Evolutionary conservation across 345 rosid species (phyloP).

Genomic region (Eucalyptus cloeziana): DNA sequence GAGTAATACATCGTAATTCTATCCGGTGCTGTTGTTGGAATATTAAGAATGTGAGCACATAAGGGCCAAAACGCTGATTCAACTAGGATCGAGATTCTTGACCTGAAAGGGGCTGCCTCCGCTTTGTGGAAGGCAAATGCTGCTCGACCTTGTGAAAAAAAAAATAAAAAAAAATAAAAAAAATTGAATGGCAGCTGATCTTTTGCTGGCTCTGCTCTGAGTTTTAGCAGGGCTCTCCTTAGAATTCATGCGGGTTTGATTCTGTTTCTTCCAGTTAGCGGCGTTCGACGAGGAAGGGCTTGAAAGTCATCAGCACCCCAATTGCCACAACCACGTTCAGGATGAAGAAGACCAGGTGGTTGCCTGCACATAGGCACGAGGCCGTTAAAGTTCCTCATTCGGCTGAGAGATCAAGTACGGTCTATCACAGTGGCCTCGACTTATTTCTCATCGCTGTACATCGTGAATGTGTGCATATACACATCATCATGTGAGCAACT

Average conservation of each 20-base stretch:
- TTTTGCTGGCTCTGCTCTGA: background rate
- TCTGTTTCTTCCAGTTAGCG: background rate
- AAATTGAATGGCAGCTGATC: background rate
- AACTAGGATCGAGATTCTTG: background rate
- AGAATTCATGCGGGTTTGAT: background rate
- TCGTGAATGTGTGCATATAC: background rate
- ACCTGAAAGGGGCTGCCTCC: background rate
- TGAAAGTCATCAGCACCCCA: constrained; percentile 55
- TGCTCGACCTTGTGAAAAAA: background rate
- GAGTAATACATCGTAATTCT: background rate
- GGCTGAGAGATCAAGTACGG: background rate
- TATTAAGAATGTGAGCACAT: background rate
- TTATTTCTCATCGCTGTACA: background rate
- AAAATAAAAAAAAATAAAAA: too few relatives aligned
- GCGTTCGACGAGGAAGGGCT: constrained; percentile 45
- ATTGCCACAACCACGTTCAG: constrained; percentile 35
- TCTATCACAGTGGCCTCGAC: background rate
- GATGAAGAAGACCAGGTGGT: constrained; percentile 53
- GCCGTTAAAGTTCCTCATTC: background rate
- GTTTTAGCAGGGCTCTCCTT: background rate
- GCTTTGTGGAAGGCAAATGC: background rate
- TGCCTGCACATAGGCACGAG: constrained; percentile 28
- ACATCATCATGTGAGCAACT: background rate
- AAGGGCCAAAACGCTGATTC: background rate
- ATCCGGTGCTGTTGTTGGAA: background rate